Conservation (phyloP, 169 alveolate species). For the Plasmodium blacklocki region DNA sequence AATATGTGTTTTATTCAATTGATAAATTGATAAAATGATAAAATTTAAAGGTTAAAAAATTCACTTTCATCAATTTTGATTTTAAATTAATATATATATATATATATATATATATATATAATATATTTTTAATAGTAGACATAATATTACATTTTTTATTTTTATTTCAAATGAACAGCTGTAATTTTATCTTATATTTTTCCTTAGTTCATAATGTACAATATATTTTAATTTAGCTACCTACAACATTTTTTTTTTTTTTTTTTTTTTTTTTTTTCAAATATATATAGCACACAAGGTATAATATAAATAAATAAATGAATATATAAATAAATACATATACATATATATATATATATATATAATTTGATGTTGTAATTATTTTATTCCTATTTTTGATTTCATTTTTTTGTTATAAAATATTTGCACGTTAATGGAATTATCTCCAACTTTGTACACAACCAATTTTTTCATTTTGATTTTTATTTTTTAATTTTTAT, state of each 20-base stretch:
- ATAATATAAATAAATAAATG: background rate
- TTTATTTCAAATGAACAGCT: too few species aligned
- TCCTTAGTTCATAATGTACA: background rate
- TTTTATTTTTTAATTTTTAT: background rate
- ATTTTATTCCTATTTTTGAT: background rate
- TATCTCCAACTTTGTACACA: too few species aligned
- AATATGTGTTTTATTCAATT: too few species aligned
- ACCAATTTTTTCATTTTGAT: background rate
- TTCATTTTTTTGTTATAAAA: constrained; percentile 2
- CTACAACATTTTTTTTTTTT: constrained; percentile 31
- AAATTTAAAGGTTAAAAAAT: too few species aligned
- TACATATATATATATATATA: background rate
- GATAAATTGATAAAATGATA: too few species aligned
- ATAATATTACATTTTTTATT: too few species aligned
- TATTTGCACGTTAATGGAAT: too few species aligned
- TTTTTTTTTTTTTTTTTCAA: constrained; percentile 16
- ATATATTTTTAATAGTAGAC: too few species aligned
- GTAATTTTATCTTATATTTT: too few species aligned
- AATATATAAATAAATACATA: constrained; percentile 1
- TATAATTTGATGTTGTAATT: background rate
- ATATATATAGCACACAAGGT: background rate
- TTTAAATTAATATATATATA: too few species aligned
- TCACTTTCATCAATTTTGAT: too few species aligned
- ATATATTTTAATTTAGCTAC: constrained; percentile 24
- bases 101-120: too few species aligned